These are phyloP conservation scores for Inonotus obliquus DNA, from an alignment of 1,284 basidiomycete species.

Conservation along the genomic window DNA sequence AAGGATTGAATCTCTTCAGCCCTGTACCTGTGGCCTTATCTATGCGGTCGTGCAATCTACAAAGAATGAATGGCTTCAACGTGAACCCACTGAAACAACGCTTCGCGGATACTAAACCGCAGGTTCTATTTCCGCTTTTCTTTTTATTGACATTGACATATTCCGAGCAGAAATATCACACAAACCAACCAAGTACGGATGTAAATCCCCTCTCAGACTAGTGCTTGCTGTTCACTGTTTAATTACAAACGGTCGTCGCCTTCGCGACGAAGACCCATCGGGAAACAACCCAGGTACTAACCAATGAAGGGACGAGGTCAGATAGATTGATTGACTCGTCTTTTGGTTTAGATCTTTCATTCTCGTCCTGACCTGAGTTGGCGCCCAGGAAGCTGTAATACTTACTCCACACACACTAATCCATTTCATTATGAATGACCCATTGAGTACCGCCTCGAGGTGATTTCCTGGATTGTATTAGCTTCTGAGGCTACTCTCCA, in stretches of 20 bases:
- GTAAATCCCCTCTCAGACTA: neutral
- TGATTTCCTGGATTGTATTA: neutral
- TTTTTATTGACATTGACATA: neutral
- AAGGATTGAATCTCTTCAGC: neutral
- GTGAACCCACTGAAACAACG: neutral
- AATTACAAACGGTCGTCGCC: neutral
- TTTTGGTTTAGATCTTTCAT: neutral
- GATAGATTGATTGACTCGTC: neutral
- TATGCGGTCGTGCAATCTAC: too few relatives aligned
- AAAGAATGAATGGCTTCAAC: neutral
- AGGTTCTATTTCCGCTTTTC: neutral
- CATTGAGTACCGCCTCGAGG: neutral
- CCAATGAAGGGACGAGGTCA: too few relatives aligned
- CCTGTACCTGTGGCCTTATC: too few relatives aligned
- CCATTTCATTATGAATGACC: neutral
- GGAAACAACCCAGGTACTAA: neutral
- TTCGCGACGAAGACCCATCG: neutral
- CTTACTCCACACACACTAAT: neutral
- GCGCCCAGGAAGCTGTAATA: neutral
- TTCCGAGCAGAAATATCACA: neutral
- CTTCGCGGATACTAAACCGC: neutral
- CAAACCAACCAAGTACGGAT: neutral
- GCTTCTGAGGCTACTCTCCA: neutral
- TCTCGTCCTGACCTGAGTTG: neutral
- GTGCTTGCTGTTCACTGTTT: neutral